Evolutionary conservation across 139 green algal genomes (phyloP).

Genomic region (Micractinium sp.): DNA sequence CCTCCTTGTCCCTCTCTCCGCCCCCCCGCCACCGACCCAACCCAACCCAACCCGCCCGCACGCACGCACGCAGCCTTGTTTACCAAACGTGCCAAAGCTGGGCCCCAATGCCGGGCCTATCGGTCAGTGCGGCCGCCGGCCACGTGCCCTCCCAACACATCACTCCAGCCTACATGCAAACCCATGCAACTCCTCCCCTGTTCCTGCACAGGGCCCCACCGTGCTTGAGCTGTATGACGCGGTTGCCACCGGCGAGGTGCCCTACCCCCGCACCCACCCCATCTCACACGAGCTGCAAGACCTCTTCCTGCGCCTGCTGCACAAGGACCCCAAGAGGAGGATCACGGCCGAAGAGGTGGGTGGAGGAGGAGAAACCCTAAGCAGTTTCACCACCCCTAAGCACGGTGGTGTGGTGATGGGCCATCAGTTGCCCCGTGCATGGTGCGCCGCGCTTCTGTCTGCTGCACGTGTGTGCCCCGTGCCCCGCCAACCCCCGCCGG

Average conservation of each 20-base stretch:
- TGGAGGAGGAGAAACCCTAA: no score
- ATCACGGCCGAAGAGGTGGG: slow-evolving; percentile 40
- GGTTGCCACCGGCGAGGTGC: slow-evolving; percentile 26
- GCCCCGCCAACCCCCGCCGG: background rate
- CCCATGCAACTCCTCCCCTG: background rate
- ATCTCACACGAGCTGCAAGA: slow-evolving; percentile 45
- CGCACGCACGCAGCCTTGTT: no score
- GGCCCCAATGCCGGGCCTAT: no score
- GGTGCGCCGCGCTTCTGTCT: background rate
- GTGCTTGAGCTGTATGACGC: slow-evolving; percentile 49
- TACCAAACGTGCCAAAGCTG: no score
- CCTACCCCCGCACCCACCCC: slow-evolving; percentile 28
- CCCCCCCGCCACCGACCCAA: no score
- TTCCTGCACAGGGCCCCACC: background rate
- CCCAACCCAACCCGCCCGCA: no score
- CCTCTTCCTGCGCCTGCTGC: slow-evolving; percentile 38
- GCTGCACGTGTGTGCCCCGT: no score
- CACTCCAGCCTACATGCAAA: background rate
- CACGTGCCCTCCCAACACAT: background rate
- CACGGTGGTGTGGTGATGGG: no score
- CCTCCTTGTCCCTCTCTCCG: no score
- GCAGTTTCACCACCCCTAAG: background rate
- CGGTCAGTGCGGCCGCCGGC: no score
- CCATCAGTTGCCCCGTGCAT: no score
- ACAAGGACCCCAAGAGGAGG: slow-evolving; percentile 14